These are phyloP conservation scores for Macrophomina pseudophaseolina DNA, from an alignment of 2,329 filamentous ascomycete species.

Conservation along the genomic window DNA sequence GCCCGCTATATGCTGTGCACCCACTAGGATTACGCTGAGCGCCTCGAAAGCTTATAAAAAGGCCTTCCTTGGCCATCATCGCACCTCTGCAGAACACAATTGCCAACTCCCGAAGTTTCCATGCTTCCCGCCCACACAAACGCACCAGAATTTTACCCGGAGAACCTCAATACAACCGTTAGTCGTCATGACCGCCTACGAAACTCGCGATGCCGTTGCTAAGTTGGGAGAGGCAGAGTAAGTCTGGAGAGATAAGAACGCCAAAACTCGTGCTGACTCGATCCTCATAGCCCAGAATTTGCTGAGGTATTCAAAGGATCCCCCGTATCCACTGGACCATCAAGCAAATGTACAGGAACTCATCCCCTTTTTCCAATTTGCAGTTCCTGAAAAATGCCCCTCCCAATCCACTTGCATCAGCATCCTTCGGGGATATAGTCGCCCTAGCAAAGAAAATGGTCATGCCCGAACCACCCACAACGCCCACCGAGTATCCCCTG, in stretches of 20 bases:
- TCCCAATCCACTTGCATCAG: background rate
- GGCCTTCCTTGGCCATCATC: too few species aligned
- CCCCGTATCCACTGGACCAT: background rate
- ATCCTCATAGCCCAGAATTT: background rate
- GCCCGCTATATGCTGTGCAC: too few species aligned
- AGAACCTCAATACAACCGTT: background rate
- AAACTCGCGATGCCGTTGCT: background rate
- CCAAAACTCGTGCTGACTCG: background rate
- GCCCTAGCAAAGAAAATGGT: background rate
- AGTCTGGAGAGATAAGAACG: background rate
- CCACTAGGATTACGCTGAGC: too few species aligned
- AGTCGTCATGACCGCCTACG: background rate
- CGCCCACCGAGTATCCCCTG: background rate
- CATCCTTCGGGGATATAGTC: background rate
- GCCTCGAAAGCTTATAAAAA: too few species aligned
- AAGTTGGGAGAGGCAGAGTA: background rate
- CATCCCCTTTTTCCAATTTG: background rate
- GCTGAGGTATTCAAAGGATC: background rate
- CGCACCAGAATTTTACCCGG: background rate
- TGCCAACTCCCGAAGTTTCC: background rate
- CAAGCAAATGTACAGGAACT: background rate
- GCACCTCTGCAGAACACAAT: too few species aligned
- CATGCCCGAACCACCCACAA: background rate
- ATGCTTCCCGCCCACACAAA: background rate
- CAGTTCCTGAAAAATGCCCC: background rate